Base-by-base conservation (phyloP, 2,329 filamentous ascomycete genomes). In the Fusarium sp. region DNA sequence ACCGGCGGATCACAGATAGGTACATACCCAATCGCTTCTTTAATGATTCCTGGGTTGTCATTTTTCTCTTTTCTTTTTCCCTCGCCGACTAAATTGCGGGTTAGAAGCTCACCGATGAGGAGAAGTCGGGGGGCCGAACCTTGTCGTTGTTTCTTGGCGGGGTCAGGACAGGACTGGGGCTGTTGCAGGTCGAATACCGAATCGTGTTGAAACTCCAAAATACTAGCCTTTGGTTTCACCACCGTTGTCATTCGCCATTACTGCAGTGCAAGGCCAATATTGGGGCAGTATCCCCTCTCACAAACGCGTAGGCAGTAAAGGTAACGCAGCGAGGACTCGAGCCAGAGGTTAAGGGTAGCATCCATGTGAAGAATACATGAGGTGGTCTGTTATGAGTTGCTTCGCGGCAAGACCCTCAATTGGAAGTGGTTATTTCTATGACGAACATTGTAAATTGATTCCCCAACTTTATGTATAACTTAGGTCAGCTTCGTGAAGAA, bases 1-100 rank as follows among this genome's bases (percentile, higher is more conserved):
- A 72, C 47, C 43, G 56, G 38, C 43, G 43, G 34, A 49, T 34
- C 44, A 49, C 8, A 58, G 51, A 57, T 46, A 43, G 27, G 25
- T 59, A 44, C 50, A 27, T 24, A 30, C 66, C 50, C 51, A 66
- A 45, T 66, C 32, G 34, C 55, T 55, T 51, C 59, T 63, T 20
- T 25, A 45, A 22, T 38, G n/a, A 29, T 30, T 62, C 20, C 18
- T 38, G 24, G 22, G 29, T 29, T 38, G 8, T 34, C 22, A 29
- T 15, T 27, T 38, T 18, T 42, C n/a, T 60, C 43, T 51, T 71
- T 72, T 51, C 60, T 71, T 71, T 70, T 72, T 66, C 45, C 29
- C 56, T 72, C 43, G 60, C 68, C 69, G 60, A 64, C 51, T 53
- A 27, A 32, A 29, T 29, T 46, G 45, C 38, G 32, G 40, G 20